These are phyloP conservation scores for Fomitopsis serialis DNA, from an alignment of 768 basidiomycete species.

Conservation along the genomic window DNA sequence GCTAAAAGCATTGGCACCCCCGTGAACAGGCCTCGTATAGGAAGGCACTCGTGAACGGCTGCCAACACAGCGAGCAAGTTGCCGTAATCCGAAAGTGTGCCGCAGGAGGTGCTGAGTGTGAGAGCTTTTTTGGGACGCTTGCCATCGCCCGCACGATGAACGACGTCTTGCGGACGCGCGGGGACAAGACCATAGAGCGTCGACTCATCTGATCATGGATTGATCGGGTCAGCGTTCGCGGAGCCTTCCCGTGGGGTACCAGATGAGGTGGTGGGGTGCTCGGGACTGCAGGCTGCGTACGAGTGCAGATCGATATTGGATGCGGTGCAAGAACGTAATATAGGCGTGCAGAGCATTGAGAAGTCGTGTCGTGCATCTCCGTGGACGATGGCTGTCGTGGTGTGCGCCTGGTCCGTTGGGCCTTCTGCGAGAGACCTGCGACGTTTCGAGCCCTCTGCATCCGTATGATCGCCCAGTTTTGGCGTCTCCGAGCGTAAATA, in stretches of 20 bases:
- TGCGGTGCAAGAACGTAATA: constrained; percentile 72
- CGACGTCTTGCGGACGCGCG: constrained; percentile 52
- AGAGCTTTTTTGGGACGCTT: constrained; percentile 36
- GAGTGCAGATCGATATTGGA: constrained; percentile 49
- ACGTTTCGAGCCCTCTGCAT: constrained; percentile 42
- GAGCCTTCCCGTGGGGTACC: constrained; percentile 5
- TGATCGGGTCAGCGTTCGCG: constrained; percentile 14
- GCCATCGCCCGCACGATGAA: constrained; percentile 49
- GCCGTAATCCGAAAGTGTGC: constrained; percentile 74
- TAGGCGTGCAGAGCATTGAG: constrained; percentile 80
- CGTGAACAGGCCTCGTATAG: constrained; percentile 66
- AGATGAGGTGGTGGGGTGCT: constrained; percentile 12
- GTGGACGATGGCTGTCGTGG: constrained; percentile 43
- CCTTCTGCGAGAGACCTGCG: constrained; percentile 42
- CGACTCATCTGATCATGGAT: constrained; percentile 36
- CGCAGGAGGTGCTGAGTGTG: constrained; percentile 33
- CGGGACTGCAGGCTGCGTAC: constrained; percentile 32
- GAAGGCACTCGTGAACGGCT: constrained; percentile 66
- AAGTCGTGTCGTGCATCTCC: constrained; percentile 67
- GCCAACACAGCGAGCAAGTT: constrained; percentile 64
- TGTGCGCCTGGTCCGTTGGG: constrained; percentile 40
- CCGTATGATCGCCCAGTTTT: constrained; percentile 47
- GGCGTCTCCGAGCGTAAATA: constrained; percentile 77
- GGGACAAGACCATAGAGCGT: constrained; percentile 40
- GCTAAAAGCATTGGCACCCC: constrained; percentile 87